A percentile compares a stretch with the other conserved stretches of the same genome.
Evolutionary conservation across 2,329 filamentous ascomycete species (phyloP).

Genomic region (Phoma sp.): DNA sequence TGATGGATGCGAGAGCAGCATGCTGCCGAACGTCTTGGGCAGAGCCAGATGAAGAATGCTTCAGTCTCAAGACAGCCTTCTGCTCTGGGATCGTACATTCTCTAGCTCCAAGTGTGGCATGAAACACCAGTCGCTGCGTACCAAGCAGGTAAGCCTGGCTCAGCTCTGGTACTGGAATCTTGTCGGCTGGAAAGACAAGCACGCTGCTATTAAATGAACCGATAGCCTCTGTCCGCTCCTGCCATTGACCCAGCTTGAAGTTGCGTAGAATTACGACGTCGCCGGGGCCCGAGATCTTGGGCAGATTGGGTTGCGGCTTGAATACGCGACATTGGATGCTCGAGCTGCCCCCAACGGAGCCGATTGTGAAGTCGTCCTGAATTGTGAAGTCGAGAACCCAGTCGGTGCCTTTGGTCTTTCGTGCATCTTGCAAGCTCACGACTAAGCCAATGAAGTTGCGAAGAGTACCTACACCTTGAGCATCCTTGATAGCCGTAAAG

Average conservation of each 20-base stretch:
- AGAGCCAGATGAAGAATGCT: slow-evolving; percentile 26
- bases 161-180: slow-evolving; percentile 27
- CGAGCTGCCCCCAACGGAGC: slow-evolving; percentile 20
- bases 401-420: slow-evolving; percentile 61
- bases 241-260: slow-evolving; percentile 30
- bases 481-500: slow-evolving; percentile 56
- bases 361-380: slow-evolving; percentile 44
- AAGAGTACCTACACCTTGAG: slow-evolving; percentile 23
- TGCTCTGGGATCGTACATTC: slow-evolving; percentile 28
- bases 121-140: slow-evolving; percentile 19
- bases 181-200: slow-evolving; percentile 25
- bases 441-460: slow-evolving; percentile 74
- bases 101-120: slow-evolving; percentile 5
- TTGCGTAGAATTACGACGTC: slow-evolving; percentile 70
- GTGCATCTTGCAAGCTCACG: slow-evolving; percentile 64
- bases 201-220: slow-evolving; percentile 9
- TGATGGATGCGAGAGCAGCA: slow-evolving; percentile 12
- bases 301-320: slow-evolving; percentile 40
- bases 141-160: slow-evolving; percentile 27
- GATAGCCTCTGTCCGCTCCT: slow-evolving; percentile 20
- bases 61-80: slow-evolving; percentile 32
- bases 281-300: slow-evolving; percentile 54
- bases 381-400: slow-evolving; percentile 47
- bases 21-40: slow-evolving; percentile 23
- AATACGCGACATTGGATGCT: slow-evolving; percentile 37